phyloP scores from a whole-genome alignment of 148 eudicot species.

The Rhododendron williamsianum region DNA sequence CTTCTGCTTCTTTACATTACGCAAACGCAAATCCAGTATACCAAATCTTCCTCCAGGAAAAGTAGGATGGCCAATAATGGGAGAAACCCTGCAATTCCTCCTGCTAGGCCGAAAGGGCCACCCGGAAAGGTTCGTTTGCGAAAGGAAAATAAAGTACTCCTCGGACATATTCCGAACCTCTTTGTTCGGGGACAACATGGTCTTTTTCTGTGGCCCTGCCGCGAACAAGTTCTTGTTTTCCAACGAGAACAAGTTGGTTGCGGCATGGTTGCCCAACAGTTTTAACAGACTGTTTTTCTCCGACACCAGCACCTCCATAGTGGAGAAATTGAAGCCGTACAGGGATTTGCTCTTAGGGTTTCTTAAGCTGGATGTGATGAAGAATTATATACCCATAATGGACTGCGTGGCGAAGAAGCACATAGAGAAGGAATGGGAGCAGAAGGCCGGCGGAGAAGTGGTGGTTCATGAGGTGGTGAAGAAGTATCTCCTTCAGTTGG shows the following conservation, averaged over 20 bases:
- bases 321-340: background rate
- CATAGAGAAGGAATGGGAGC: background rate
- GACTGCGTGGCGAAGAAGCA: background rate
- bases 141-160: background rate
- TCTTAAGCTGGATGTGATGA: background rate
- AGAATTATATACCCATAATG: background rate
- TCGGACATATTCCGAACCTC: background rate
- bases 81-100: background rate
- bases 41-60: background rate
- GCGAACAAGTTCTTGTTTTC: background rate
- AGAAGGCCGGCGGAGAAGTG: background rate
- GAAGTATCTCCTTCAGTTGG: background rate
- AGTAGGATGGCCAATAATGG: background rate
- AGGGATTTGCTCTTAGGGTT: background rate
- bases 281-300: background rate
- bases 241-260: background rate
- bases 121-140: background rate
- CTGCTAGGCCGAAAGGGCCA: background rate
- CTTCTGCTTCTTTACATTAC: background rate
- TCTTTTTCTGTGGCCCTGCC: background rate
- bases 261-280: background rate
- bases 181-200: background rate
- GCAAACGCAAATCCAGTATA: background rate
- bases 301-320: background rate
- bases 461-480: slow-evolving; percentile 5